Evolutionary conservation across 768 basidiomycete species (phyloP), one percentile per base, ranked within the genome.

Genomic region (Rhodotorula babjevae): DNA sequence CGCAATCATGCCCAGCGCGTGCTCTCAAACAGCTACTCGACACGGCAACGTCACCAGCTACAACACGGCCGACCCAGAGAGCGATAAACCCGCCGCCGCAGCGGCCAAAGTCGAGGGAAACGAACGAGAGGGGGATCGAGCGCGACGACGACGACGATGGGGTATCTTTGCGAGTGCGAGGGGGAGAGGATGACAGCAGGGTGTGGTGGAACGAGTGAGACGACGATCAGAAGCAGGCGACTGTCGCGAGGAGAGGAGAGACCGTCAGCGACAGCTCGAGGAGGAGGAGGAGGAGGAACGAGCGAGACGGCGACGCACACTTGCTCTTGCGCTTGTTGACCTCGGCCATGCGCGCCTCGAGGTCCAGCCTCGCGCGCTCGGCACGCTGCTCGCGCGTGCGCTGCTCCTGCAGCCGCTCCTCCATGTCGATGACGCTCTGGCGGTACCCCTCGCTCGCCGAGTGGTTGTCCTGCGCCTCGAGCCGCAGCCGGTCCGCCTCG

Each of bases 261-360:
- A 53, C 5, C 12, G 53, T 55, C 21, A 33, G 36, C 4, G 59
- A 15, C 12, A 2, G 29, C 18, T 21, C 19, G 0, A 12, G 18
- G 25, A 46, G 3, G 14, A 6, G 18, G 25, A 6, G 60, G 52
- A 15, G 58, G 40, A 55, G 29, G 25, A 10, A 10, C 25, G 16
- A 19, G 2, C 2, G n/a, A 36, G 36, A 36, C 36, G 36, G 9
- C 36, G 36, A 44, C 73, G 46, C 90, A 81, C 92, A 95, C 83
- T 94, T 95, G 74, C 91, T 92, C 84, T 92, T 93, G 71, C 90
- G 89, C 83, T 86, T 86, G 72, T 85, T 83, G 55, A 92, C 83
- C 78, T 93, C 93, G 67, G 92, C 90, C 88, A 92, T 89, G 74
- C 93, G 88, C 27, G 86, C 85, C 80, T 94, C 92, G 42, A 94